Conservation (phyloP, 106 monocot species). For the Dendrobium huoshanense region DNA sequence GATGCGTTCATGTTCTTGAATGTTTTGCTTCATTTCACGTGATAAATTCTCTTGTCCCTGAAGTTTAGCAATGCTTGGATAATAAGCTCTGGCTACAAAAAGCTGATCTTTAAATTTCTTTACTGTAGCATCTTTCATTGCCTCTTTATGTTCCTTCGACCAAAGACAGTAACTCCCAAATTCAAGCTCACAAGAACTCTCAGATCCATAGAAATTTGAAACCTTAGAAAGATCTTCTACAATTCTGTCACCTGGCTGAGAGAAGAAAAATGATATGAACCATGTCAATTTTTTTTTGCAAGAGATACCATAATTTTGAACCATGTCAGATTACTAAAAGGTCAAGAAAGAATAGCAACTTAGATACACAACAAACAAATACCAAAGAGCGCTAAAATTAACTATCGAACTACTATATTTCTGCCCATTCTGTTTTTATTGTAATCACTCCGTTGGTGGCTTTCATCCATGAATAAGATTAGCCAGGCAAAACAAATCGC, state of each 20-base stretch:
- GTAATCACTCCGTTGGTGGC: neutral
- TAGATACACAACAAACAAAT: neutral
- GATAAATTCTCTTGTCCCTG: constrained; percentile 38
- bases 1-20: constrained; percentile 74
- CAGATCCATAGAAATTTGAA: constrained; percentile 23
- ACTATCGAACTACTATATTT: neutral
- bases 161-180: constrained; percentile 66
- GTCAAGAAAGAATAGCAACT: neutral
- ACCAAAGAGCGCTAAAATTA: neutral
- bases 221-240: neutral
- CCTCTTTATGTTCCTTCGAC: constrained; percentile 37
- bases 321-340: neutral
- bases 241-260: constrained; percentile 8
- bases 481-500: too few species aligned
- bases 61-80: constrained; percentile 66
- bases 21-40: constrained; percentile 52
- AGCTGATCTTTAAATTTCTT: constrained; percentile 56
- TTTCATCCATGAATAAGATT: too few species aligned
- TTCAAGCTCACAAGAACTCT: constrained; percentile 38
- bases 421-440: neutral
- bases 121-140: constrained; percentile 36
- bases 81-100: constrained; percentile 60
- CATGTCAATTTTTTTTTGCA: too few species aligned
- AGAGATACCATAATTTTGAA: too few species aligned
- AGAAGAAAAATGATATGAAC: neutral